Evolutionary conservation across 495 filamentous ascomycete species (phyloP).

Genomic region (Aspergillus wentii): DNA sequence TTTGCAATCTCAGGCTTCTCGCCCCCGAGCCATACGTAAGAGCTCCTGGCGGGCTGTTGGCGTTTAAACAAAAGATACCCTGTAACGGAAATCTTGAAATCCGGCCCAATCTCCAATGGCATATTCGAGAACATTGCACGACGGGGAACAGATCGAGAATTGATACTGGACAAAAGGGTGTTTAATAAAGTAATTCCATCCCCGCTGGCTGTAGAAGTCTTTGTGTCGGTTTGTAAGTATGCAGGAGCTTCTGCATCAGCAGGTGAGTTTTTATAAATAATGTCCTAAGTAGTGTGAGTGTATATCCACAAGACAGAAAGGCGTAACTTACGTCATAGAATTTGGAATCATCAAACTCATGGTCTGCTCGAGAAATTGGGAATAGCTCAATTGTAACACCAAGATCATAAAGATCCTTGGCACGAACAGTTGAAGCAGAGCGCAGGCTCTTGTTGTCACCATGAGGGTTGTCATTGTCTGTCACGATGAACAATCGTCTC

Average conservation of each 20-base stretch:
- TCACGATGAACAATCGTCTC: constrained; percentile 87
- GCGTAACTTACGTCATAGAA: constrained; percentile 85
- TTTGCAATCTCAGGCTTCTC: constrained; percentile 77
- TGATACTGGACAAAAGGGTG: constrained; percentile 82
- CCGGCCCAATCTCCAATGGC: constrained; percentile 79
- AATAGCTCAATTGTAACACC: constrained; percentile 93
- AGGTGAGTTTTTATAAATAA: constrained; percentile 63
- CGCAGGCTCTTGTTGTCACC: constrained; percentile 61
- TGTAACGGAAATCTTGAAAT: constrained; percentile 81
- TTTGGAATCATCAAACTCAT: constrained; percentile 75
- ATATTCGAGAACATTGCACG: constrained; percentile 81
- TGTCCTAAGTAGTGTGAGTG: constrained; percentile 51
- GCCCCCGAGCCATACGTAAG: constrained; percentile 79
- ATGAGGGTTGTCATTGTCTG: constrained; percentile 90
- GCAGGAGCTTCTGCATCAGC: constrained; percentile 64
- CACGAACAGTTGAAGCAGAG: constrained; percentile 75
- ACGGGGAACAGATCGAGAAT: constrained; percentile 84
- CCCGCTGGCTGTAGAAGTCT: constrained; percentile 48
- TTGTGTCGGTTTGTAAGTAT: constrained; percentile 40
- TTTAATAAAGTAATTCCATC: constrained; percentile 79
- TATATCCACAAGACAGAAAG: background rate
- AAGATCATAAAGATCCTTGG: constrained; percentile 93
- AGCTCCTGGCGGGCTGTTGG: constrained; percentile 72
- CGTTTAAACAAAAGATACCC: constrained; percentile 86
- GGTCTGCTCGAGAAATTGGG: constrained; percentile 70